Evolutionary conservation across 768 basidiomycete species (phyloP), one percentile per base, ranked within the genome.

Genomic region (Trametes cinnabarina): DNA sequence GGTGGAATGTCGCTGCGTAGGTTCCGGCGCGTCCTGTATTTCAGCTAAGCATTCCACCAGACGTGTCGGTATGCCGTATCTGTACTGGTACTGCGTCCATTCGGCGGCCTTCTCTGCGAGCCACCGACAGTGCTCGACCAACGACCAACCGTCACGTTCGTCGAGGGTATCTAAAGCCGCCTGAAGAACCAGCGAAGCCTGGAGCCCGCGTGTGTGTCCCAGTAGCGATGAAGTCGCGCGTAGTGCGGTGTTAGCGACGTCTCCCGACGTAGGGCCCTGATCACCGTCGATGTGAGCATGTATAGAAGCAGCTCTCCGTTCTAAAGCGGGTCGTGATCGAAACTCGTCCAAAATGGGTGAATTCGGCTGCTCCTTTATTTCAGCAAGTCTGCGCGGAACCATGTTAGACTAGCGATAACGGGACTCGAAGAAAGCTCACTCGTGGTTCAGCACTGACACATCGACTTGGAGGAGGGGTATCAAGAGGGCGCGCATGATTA

Each of bases 61-160:
- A 68, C 86, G 83, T 1, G 92, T 90, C 3, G 94, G 92, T 7
- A 97, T 83, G 23, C 88, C 88, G 66, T 91, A 96, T 23, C 95
- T 88, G 71, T 95, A 95, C 69, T 95, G 95, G 62, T 95, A 92
- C 67, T 90, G 92, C 5, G 90, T 82, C 90, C 92, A 95, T 65
- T 92, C 87, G n/a, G 85, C 85, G 5, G 83, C 79, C 66, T 82
- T 86, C 57, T 85, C 82, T 12, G 87, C 83, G 56, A 92, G 78
- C 94, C 94, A 98, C 54, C 85, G 82, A 66, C 87, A 95, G 65
- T 92, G 85, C 7, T 84, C 82, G 0, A 80, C 63, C 59, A 84
- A 82, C 17, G 65, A 66, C 94, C 94, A 97, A 20, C 81, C 80
- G 25, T 77, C 69, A 8, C 79, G 72, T 10, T 78, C 73, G 41